A percentile compares a stretch with the other conserved stretches of the same genome.
Conservation (phyloP, 2,329 filamentous ascomycete species). For the Aspergillus neotritici region DNA sequence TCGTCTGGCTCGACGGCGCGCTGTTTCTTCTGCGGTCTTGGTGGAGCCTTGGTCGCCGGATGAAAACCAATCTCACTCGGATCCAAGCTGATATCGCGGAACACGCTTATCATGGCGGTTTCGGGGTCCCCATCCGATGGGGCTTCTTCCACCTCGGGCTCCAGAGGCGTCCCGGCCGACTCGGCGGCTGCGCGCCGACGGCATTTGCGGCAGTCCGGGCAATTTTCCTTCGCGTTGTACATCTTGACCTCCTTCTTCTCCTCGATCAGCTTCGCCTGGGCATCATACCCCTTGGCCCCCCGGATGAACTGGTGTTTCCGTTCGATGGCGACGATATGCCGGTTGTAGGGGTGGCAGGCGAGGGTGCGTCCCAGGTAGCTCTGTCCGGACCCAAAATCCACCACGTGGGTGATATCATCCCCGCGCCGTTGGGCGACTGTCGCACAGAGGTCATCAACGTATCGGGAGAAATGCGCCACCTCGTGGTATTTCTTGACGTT, state of each 20-base stretch:
- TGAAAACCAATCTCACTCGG: conserved; percentile 23
- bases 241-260: conserved; percentile 66
- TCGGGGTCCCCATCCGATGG: conserved; percentile 15
- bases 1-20: conserved; percentile 9
- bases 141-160: conserved; percentile 2
- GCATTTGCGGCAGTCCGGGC: conserved; percentile 11
- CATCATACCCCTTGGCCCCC: conserved; percentile 76
- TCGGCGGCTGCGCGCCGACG: neutral
- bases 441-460: conserved; percentile 63
- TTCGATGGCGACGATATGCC: conserved; percentile 85
- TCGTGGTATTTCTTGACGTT: conserved; percentile 94
- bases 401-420: conserved; percentile 67
- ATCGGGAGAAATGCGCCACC: conserved; percentile 83
- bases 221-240: conserved; percentile 68
- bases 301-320: conserved; percentile 79
- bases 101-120: conserved; percentile 25
- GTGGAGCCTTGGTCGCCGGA: conserved; percentile 8
- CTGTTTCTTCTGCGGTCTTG: conserved; percentile 7
- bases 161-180: conserved; percentile 10
- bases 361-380: conserved; percentile 90
- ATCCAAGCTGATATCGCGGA: conserved; percentile 30
- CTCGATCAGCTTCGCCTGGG: conserved; percentile 69
- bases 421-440: conserved; percentile 47
- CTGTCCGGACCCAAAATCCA: conserved; percentile 94
- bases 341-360: conserved; percentile 78